Evolutionary conservation across 768 basidiomycete species (phyloP), one percentile per base, ranked within the genome.

Genomic region (Rhodotorula diobovata): DNA sequence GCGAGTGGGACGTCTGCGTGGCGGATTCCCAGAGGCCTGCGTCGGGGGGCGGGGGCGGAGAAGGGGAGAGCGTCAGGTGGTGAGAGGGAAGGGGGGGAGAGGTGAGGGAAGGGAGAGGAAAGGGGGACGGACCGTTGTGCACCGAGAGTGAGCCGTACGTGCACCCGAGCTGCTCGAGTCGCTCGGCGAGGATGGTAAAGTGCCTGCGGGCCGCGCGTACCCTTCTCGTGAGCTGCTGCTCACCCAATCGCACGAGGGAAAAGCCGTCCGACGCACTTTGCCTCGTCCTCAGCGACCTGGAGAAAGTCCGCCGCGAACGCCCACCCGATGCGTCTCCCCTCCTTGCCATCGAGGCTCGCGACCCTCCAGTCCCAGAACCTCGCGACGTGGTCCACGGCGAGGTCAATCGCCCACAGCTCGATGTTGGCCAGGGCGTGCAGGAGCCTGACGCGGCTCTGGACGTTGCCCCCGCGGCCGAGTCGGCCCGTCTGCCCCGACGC

Each of bases 401-500:
- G 83, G 75, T 91, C 89, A 56, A 90, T 89, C 85, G 91, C 91
- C 89, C 89, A 93, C 79, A 90, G 90, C 76, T 91, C 90, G 63
- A 93, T 90, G 77, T 90, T 90, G 1, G 90, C 90, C 3, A 91
- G 80, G 3, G 90, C 89, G 79, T 91, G 90, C 15, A 91, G 80
- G 88, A 91, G 90, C 21, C 86, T 85, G 0, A 87, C 86, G 35
- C 87, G 81, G 71, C 85, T 89, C 80, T 86, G 87, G 56, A 82
- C 79, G 18, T 77, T 80, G 21, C 82, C 83, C 2, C 80, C 83
- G 65, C 81, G 82, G 0, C 83, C 83, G 56, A 87, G 81, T 68
- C 82, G 87, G 55, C 83, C 84, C 25, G 87, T 82, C 74, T 88
- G 87, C 1, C 81, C 83, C 0, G 87, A 86, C 70, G 86, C 84